These are phyloP conservation scores for Alternaria dauci DNA, from an alignment of 2,329 filamentous ascomycete species.

Conservation along the genomic window DNA sequence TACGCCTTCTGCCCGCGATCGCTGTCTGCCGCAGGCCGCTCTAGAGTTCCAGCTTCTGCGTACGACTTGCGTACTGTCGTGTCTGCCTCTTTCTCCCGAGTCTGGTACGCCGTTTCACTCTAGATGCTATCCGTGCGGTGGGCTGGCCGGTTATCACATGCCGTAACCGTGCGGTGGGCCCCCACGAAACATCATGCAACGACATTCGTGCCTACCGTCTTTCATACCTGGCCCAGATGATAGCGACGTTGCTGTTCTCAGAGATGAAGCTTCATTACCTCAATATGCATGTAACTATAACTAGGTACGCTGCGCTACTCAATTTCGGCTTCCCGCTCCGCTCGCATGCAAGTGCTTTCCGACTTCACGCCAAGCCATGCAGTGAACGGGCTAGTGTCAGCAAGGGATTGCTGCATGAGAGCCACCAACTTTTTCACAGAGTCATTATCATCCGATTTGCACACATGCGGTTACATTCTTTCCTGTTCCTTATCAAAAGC, in stretches of 20 bases:
- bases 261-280: background rate
- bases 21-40: slow-evolving; percentile 11
- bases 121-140: slow-evolving; percentile 16
- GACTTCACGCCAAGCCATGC: slow-evolving; percentile 43
- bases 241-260: slow-evolving; percentile 1
- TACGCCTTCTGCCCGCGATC: slow-evolving; percentile 8
- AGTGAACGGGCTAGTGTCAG: slow-evolving; percentile 27
- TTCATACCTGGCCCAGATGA: background rate
- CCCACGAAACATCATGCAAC: slow-evolving; percentile 20
- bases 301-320: slow-evolving; percentile 9
- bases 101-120: slow-evolving; percentile 27
- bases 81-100: slow-evolving; percentile 8
- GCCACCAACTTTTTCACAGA: slow-evolving; percentile 29
- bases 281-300: slow-evolving; percentile 7
- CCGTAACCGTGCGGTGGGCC: slow-evolving; percentile 6
- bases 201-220: background rate
- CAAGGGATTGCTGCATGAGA: slow-evolving; percentile 28
- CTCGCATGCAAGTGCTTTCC: slow-evolving; percentile 27
- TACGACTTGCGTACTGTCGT: background rate
- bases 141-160: slow-evolving; percentile 14
- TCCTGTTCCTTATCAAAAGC: slow-evolving; percentile 26
- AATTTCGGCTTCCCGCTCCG: slow-evolving; percentile 23
- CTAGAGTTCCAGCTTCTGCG: background rate
- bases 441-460: slow-evolving; percentile 30
- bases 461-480: slow-evolving; percentile 28